Base-by-base conservation (phyloP, 139 green algal genomes). In the Picochlorum sp. region DNA sequence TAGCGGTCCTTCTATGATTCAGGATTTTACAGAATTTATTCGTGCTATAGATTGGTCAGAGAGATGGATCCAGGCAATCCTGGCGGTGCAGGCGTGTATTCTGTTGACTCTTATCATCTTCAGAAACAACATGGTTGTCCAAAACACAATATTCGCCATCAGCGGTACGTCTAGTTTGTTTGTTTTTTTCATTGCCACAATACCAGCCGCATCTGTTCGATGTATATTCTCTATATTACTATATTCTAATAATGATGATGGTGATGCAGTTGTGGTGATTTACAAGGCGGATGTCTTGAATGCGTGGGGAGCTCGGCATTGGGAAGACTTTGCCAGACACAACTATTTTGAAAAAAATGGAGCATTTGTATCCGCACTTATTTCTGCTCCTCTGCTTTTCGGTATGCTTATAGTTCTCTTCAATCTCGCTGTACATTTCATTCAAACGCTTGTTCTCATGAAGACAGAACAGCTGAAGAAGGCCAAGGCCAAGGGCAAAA, bases 281-380 rank as follows among this genome's bases (percentile, higher is more conserved):
- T 81, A 75, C 58, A 74, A 60, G 65, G 67, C 78, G 3, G 76
- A 85, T 60, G 47, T 58, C 4, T n/a, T 85, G 4, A 85, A 85
- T 60, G 41, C 44, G 2, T 8, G 71, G 21, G 65, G 67, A 11
- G 57, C 28, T 3, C 20, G 49, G 10, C 68, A 81, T 26, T 85
- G 78, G 78, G 45, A 63, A 37, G 30, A 13, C 3, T 85, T 85
- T 65, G 47, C 78, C 15, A 52, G 45, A 30, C 78, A 85, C n/a
- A 62, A 73, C 23, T 85, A 85, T 60, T 85, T 85, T 65, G 67
- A 84, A 30, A 21, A 50, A 2, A 57, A 79, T n/a, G 76, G 78
- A 45, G 66, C 80, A 31, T 85, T 85, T 38, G 65, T 63, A 1
- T 76, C 76, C 6, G 72, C 75, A 10, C 9, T 85, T 6, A 56